Evolutionary conservation across 768 basidiomycete genomes (phyloP).

Genomic region (Cytidiella melzeri): DNA sequence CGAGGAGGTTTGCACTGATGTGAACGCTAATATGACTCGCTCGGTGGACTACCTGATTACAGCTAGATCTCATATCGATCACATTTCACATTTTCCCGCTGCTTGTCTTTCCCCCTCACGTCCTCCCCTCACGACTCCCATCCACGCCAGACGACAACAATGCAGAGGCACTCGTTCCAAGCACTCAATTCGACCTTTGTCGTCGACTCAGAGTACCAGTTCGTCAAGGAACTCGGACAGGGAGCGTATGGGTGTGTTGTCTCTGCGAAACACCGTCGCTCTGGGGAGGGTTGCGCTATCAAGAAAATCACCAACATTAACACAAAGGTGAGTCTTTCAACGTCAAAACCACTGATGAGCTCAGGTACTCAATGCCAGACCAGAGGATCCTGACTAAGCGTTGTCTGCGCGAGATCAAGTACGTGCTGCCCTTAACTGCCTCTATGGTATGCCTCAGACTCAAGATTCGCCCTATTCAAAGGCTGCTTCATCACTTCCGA

Average conservation of each 20-base stretch:
- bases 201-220: constrained; percentile 86
- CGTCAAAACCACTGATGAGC: not conserved
- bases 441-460: not conserved
- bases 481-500: constrained; percentile 93
- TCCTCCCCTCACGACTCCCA: not conserved
- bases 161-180: constrained; percentile 75
- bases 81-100: constrained; percentile 11
- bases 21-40: too few relatives aligned
- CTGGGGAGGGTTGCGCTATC: constrained; percentile 88
- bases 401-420: constrained; percentile 93
- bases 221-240: constrained; percentile 95
- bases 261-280: constrained; percentile 73
- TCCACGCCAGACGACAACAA: constrained; percentile 20
- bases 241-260: constrained; percentile 94
- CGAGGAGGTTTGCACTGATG: too few relatives aligned
- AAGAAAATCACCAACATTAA: constrained; percentile 96
- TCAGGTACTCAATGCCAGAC: not conserved
- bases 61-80: constrained; percentile 5
- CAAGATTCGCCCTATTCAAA: too few relatives aligned
- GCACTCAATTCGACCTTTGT: constrained; percentile 83
- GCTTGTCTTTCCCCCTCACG: not conserved
- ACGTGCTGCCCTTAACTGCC: constrained; percentile 24
- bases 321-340: constrained; percentile 53
- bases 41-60: not conserved
- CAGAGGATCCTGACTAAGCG: constrained; percentile 95